These are phyloP conservation scores for Taphrina pruni DNA, from an alignment of 1,139 yeast genomes.

Conservation along the genomic window DNA sequence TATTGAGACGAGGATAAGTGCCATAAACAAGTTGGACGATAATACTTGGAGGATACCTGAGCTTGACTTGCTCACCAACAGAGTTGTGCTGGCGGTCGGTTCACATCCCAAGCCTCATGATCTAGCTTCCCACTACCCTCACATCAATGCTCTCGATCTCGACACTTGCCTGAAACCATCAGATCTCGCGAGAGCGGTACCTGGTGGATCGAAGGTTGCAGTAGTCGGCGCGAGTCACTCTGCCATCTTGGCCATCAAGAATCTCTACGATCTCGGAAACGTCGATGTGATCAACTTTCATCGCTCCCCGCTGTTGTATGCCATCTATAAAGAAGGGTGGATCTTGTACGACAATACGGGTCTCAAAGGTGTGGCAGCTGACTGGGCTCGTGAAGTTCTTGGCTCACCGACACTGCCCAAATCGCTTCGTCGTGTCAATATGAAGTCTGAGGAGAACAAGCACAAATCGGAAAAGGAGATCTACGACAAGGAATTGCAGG, in stretches of 20 bases:
- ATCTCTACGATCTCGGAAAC: slow-evolving; percentile 28
- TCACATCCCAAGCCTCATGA: slow-evolving; percentile 34
- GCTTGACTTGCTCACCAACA: slow-evolving; percentile 23
- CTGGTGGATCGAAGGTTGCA: slow-evolving; percentile 16
- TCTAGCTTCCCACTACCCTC: slow-evolving; percentile 27
- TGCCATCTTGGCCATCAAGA: slow-evolving; percentile 41
- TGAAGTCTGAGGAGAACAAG: slow-evolving; percentile 21
- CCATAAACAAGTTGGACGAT: slow-evolving; percentile 15
- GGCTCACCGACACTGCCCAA: slow-evolving; percentile 12
- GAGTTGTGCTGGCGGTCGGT: slow-evolving; percentile 35
- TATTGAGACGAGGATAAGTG: slow-evolving; percentile 14
- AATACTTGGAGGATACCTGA: slow-evolving; percentile 22
- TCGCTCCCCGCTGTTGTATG: slow-evolving; percentile 33
- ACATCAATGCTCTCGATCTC: slow-evolving; percentile 23
- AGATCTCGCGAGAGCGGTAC: background rate
- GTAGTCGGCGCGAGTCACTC: slow-evolving; percentile 36
- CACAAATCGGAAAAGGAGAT: slow-evolving; percentile 27
- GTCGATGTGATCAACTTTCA: slow-evolving; percentile 35
- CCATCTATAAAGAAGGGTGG: slow-evolving; percentile 39
- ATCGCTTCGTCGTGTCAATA: slow-evolving; percentile 20
- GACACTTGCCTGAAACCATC: slow-evolving; percentile 35
- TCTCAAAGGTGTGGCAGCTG: slow-evolving; percentile 37
- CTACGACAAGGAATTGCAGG: slow-evolving; percentile 24
- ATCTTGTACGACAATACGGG: slow-evolving; percentile 40
- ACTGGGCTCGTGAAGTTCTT: slow-evolving; percentile 33